These are phyloP conservation scores for Nakazawaea siamensis DNA, from an alignment of 805 yeast species.

Conservation along the genomic window DNA sequence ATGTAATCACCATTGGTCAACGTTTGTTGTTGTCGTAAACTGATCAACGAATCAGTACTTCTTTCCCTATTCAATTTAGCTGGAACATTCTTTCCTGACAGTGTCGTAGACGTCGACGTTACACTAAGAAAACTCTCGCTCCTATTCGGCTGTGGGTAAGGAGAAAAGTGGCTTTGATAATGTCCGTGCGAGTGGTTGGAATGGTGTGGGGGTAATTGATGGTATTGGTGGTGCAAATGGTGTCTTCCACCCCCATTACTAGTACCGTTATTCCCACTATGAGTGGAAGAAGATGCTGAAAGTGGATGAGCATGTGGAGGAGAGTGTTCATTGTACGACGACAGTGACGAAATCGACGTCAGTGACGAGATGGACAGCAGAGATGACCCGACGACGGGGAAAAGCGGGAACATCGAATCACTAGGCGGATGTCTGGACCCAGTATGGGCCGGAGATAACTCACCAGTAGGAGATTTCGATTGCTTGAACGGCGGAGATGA, in stretches of 20 bases:
- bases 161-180: slow-evolving; percentile 3
- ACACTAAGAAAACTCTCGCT: slow-evolving; percentile 6
- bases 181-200: neutral
- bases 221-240: slow-evolving; percentile 8
- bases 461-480: no score
- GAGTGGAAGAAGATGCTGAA: neutral
- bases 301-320: neutral
- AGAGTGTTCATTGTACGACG: neutral
- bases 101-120: slow-evolving; percentile 3
- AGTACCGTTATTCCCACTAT: no score
- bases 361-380: neutral
- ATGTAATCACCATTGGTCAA: slow-evolving; percentile 3
- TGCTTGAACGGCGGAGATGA: no score
- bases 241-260: no score
- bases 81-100: no score
- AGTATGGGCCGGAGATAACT: no score
- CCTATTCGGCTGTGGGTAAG: slow-evolving; percentile 7
- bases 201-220: slow-evolving; percentile 11
- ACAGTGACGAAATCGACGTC: neutral
- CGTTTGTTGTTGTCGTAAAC: slow-evolving; percentile 10
- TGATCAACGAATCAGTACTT: slow-evolving; percentile 9
- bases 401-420: slow-evolving; percentile 5
- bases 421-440: no score
- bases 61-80: neutral
- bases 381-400: slow-evolving; percentile 1